phyloP scores from a whole-genome alignment of 139 green algal genomes.

The Nannochloris sp. region DNA sequence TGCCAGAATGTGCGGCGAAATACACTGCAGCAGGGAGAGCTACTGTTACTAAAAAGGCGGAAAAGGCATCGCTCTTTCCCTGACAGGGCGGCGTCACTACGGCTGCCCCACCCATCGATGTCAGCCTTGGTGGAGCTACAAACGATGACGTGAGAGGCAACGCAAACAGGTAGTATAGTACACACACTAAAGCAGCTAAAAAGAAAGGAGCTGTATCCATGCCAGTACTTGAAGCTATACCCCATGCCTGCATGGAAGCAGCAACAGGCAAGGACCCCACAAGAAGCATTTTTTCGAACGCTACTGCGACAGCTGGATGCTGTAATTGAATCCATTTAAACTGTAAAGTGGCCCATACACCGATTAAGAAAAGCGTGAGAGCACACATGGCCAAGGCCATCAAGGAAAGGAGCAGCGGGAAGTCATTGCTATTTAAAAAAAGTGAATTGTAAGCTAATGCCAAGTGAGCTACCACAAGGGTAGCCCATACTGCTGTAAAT shows the following conservation, averaged over 20 bases:
- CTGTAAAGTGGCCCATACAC: conserved; percentile 82
- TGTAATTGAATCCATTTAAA: conserved; percentile 86
- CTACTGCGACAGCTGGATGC: conserved; percentile 71
- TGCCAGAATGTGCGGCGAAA: conserved; percentile 46
- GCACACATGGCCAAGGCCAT: conserved; percentile 21
- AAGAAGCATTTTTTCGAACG: conserved; percentile 81
- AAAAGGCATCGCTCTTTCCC: conserved; percentile 35
- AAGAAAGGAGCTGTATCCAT: conserved; percentile 74
- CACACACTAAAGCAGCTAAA: conserved; percentile 52
- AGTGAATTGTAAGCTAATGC: conserved; percentile 38
- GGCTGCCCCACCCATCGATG: background rate
- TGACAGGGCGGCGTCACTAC: conserved; percentile 20
- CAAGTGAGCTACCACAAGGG: conserved; percentile 51
- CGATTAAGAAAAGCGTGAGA: conserved; percentile 21
- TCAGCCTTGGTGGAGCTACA: background rate
- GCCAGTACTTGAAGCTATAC: conserved; percentile 39
- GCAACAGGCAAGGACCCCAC: conserved; percentile 51
- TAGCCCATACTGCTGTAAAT: conserved; percentile 70
- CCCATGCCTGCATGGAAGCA: conserved; percentile 44
- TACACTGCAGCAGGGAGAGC: conserved; percentile 55
- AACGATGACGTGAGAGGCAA: conserved; percentile 76
- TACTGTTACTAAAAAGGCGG: conserved; percentile 43
- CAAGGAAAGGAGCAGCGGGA: conserved; percentile 8
- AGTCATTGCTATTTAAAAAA: conserved; percentile 21
- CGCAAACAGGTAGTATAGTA: conserved; percentile 64